Conservation (phyloP, 371 early-diverging fungal species). For the Apophysomyces sp. region DNA sequence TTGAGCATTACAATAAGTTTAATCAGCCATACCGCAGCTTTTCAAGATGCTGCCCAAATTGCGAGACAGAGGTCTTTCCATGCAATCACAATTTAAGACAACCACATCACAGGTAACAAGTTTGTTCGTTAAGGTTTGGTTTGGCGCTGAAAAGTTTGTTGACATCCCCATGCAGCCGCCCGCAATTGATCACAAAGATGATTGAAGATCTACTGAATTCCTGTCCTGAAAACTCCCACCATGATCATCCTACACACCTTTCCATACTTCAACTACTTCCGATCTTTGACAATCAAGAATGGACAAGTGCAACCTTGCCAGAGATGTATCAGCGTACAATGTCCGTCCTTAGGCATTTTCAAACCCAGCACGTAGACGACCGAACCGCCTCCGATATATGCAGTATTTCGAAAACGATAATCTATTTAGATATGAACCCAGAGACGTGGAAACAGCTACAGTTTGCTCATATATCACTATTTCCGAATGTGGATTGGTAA, state of each 20-base stretch:
- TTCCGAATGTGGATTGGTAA: slow-evolving; percentile 58
- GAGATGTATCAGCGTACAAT: slow-evolving; percentile 29
- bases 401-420: slow-evolving; percentile 39
- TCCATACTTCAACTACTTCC: slow-evolving; percentile 5
- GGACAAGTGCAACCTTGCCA: slow-evolving; percentile 27
- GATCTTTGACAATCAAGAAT: slow-evolving; percentile 24
- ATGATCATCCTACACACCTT: slow-evolving; percentile 2
- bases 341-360: slow-evolving; percentile 7
- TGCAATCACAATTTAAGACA: slow-evolving; percentile 24
- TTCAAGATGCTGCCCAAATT: slow-evolving; percentile 58
- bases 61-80: slow-evolving; percentile 55
- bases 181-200: neutral
- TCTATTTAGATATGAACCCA: slow-evolving; percentile 57
- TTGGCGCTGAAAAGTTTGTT: slow-evolving; percentile 4
- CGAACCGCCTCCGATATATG: neutral
- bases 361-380: slow-evolving; percentile 5
- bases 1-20: slow-evolving; percentile 56
- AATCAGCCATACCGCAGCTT: slow-evolving; percentile 69
- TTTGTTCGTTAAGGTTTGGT: neutral
- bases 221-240: slow-evolving; percentile 1
- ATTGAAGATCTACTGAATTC: neutral
- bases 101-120: neutral
- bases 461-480: slow-evolving; percentile 62
- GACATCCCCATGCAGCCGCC: neutral
- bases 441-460: slow-evolving; percentile 69